Evolutionary conservation across 1,284 basidiomycete genomes (phyloP).

Genomic region (Trichosporon ovoides): DNA sequence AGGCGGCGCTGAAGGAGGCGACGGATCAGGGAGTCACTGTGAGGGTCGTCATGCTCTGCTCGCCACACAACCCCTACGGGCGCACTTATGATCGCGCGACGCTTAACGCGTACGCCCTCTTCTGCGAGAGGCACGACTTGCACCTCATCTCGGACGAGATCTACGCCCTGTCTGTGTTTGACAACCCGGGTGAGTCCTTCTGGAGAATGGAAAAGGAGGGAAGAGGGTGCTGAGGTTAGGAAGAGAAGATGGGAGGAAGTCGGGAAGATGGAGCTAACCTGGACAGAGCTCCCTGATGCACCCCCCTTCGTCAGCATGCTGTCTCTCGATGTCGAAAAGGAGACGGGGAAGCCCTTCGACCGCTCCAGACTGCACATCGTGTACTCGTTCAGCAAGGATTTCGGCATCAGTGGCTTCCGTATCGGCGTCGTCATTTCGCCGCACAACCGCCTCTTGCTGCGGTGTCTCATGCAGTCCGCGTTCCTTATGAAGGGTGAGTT

Average conservation of each 20-base stretch:
- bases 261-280: too few species aligned
- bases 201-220: too few species aligned
- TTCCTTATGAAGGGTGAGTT: conserved; percentile 42
- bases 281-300: conserved; percentile 29
- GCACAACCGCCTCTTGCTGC: conserved; percentile 44
- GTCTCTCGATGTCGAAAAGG: conserved; percentile 46
- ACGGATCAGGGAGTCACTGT: conserved; percentile 28
- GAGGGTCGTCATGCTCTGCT: conserved; percentile 43
- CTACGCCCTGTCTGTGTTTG: conserved; percentile 48
- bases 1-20: conserved; percentile 22
- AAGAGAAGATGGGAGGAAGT: too few species aligned
- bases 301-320: conserved; percentile 47
- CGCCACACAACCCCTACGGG: conserved; percentile 50
- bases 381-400: conserved; percentile 50
- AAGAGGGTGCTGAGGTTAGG: too few species aligned
- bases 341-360: conserved; percentile 44
- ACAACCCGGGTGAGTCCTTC: conserved; percentile 35
- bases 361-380: conserved; percentile 45
- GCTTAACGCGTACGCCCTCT: conserved; percentile 46
- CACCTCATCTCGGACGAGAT: conserved; percentile 51
- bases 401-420: conserved; percentile 50
- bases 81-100: conserved; percentile 43
- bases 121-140: conserved; percentile 49
- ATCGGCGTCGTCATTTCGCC: conserved; percentile 47
- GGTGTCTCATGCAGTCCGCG: conserved; percentile 40